phyloP scores from a whole-genome alignment of 2,329 filamentous ascomycete genomes.

The Ceratocystis cubensis region DNA sequence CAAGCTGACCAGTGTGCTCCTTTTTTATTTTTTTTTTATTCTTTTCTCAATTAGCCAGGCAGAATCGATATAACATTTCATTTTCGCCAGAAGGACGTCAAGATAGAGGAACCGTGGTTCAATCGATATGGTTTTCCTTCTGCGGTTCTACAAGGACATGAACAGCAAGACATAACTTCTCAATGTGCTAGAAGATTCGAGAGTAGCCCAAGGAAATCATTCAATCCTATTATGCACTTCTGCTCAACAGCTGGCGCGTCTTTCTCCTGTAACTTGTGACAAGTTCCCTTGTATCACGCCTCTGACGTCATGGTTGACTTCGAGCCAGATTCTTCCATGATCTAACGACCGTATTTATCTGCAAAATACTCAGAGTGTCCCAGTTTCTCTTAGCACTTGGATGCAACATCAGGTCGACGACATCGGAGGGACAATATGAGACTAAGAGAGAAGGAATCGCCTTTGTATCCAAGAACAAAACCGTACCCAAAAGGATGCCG shows the following conservation, averaged over 20 bases:
- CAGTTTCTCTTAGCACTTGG: background rate
- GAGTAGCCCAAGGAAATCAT: background rate
- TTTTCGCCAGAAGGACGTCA: too few species aligned
- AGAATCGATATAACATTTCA: too few species aligned
- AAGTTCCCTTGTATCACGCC: background rate
- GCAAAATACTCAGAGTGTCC: background rate
- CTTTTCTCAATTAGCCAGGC: too few species aligned
- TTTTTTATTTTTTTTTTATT: too few species aligned
- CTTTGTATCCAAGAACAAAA: background rate
- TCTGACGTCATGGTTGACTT: background rate
- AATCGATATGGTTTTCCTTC: too few species aligned
- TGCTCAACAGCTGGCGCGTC: background rate
- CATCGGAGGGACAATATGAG: background rate
- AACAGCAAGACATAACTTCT: background rate
- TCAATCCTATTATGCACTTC: background rate
- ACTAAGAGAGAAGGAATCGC: background rate
- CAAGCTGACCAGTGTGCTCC: too few species aligned
- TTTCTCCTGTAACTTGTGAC: background rate
- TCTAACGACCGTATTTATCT: background rate
- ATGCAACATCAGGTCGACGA: background rate
- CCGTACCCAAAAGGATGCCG: background rate
- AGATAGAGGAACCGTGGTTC: too few species aligned
- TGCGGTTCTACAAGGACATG: background rate
- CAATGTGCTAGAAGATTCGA: background rate
- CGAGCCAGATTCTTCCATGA: background rate